Base-by-base conservation (phyloP, 2,329 filamentous ascomycete species). In the Kalaharituber pfeilii region DNA sequence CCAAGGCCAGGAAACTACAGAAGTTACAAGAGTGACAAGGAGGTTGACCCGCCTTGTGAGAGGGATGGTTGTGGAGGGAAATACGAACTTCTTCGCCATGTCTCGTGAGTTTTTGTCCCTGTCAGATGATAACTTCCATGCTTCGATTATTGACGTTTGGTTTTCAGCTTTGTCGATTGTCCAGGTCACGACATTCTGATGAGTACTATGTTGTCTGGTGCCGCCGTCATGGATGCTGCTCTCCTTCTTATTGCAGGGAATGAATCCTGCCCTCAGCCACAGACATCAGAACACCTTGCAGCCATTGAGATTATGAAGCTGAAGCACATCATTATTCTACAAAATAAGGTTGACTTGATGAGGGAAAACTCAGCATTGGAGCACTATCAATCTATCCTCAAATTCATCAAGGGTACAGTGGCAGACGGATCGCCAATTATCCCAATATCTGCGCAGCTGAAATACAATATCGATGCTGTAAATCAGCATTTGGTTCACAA, bases 301-400 rank as follows among this genome's bases (percentile, higher is more conserved):
- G 91, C 91, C 62, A 96, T 98, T 67, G 91, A 98, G 72, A 98
- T 98, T 69, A 98, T 98, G 91, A 98, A 98, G 77, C 80, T 98
- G 61, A 87, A 94, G 71, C 93, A 98, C 74, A 95, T 98, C 71
- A 94, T 98, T 69, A 96, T 98, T 67, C 79, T 98, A 56, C 91
- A 98, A 72, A 98, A 98, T 76, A 98, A 98, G 79, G 91, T 98
- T 66, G 91, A 98, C 69, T 73, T 98, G 64, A 96, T 98, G 87
- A 80, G 87, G 65, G 86, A 95, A 75, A 89, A 96, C 68, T 86
- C 84, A 59, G 91, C 93, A 50, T 79, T 86, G 66, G 80, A 89
- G 67, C 91, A 98, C 71, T 91, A 94, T 75, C 82, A 94, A 71
- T 95, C 88, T 1, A 98, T 98, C 63, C 77, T 93, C 66, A 96